Evolutionary conservation across 441 rosid species (phyloP).

Genomic region (Aquilaria agallochum): DNA sequence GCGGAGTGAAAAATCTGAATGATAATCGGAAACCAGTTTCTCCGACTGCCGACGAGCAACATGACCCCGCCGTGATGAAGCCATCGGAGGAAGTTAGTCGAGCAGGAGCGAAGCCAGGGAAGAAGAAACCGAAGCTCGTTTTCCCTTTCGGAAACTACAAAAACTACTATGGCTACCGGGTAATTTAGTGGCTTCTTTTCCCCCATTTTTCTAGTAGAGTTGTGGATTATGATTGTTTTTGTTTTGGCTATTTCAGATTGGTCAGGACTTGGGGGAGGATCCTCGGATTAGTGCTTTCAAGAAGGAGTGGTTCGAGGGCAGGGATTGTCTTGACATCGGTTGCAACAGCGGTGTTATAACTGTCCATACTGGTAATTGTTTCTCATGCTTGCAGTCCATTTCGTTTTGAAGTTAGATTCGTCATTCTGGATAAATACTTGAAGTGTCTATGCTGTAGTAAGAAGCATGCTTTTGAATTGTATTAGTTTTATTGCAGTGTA

Average conservation of each 20-base stretch:
- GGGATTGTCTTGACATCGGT: conserved; percentile 84
- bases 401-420: too few relatives aligned
- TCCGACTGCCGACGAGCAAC: too few relatives aligned
- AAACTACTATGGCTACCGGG: conserved; percentile 89
- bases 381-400: not conserved
- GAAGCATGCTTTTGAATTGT: too few relatives aligned
- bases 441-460: too few relatives aligned
- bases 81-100: not conserved
- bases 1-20: conserved; percentile 19
- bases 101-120: conserved; percentile 17
- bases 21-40: conserved; percentile 9
- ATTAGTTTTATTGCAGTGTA: too few relatives aligned
- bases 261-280: conserved; percentile 62
- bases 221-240: not conserved
- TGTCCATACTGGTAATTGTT: conserved; percentile 54
- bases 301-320: conserved; percentile 81
- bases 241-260: conserved; percentile 39
- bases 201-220: not conserved
- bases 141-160: conserved; percentile 81
- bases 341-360: conserved; percentile 85
- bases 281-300: conserved; percentile 74
- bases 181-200: conserved; percentile 11
- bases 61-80: not conserved
- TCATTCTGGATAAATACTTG: too few relatives aligned
- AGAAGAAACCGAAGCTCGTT: conserved; percentile 47